Conservation (phyloP, 768 basidiomycete genomes). For the Strobilomyces echinocephalus region DNA sequence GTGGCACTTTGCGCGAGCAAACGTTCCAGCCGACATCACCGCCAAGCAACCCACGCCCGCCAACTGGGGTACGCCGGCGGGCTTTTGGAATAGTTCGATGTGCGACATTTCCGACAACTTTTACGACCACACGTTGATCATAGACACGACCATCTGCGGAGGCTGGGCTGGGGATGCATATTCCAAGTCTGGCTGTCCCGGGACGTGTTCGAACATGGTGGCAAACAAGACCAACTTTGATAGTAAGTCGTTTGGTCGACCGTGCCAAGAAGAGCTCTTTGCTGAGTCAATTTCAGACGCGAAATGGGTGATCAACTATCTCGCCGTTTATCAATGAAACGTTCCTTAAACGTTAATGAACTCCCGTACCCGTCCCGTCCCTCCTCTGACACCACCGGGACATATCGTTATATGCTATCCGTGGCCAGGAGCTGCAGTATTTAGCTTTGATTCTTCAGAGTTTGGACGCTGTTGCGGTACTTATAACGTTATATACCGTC, state of each 20-base stretch:
- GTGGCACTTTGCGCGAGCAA: conserved; percentile 50
- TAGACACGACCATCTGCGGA: conserved; percentile 34
- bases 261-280: not conserved
- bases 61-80: conserved; percentile 49
- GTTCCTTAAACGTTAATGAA: not conserved
- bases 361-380: no score
- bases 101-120: conserved; percentile 51
- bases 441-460: no score
- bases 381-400: no score
- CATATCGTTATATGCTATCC: no score
- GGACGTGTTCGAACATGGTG: conserved; percentile 44
- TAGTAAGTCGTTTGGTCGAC: conserved; percentile 26
- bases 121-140: conserved; percentile 42
- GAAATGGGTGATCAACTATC: conserved; percentile 52
- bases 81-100: conserved; percentile 42
- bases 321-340: conserved; percentile 46
- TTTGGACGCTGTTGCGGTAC: no score
- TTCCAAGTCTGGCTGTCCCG: conserved; percentile 31
- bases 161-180: conserved; percentile 26
- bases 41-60: conserved; percentile 38
- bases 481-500: no score
- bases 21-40: conserved; percentile 49
- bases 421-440: no score
- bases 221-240: conserved; percentile 52
- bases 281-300: conserved; percentile 36